These are phyloP conservation scores for Byssoonygena ceratinophila DNA, from an alignment of 2,329 filamentous ascomycete species.

Conservation along the genomic window DNA sequence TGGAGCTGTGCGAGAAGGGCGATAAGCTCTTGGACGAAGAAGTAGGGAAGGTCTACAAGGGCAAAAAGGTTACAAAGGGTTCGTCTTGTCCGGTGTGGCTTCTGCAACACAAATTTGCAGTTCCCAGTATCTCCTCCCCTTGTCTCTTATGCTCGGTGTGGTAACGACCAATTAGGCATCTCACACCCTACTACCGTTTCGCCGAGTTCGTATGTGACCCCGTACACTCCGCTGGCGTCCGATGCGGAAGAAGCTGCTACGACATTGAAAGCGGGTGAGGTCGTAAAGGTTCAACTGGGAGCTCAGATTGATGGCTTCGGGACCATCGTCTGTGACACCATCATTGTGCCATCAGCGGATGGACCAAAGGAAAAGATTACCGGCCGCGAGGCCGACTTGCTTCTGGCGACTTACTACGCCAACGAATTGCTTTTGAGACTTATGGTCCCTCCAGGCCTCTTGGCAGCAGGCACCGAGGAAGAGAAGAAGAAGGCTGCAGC, in stretches of 20 bases:
- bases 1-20: constrained; percentile 88
- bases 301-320: constrained; percentile 97
- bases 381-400: constrained; percentile 71
- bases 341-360: constrained; percentile 58
- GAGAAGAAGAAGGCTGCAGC: constrained; percentile 86
- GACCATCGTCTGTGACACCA: constrained; percentile 88
- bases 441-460: constrained; percentile 79
- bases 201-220: constrained; percentile 85
- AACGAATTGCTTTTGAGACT: constrained; percentile 89
- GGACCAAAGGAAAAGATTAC: constrained; percentile 55
- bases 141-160: constrained; percentile 3
- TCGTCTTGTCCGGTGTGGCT: constrained; percentile 23
- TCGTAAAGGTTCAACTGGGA: constrained; percentile 96
- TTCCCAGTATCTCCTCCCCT: neutral
- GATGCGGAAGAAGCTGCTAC: constrained; percentile 74
- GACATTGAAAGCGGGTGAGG: constrained; percentile 71
- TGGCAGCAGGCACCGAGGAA: constrained; percentile 76
- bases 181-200: constrained; percentile 92
- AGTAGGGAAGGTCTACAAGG: constrained; percentile 90
- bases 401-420: constrained; percentile 85
- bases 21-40: constrained; percentile 93
- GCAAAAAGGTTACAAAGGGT: constrained; percentile 95
- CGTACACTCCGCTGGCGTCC: constrained; percentile 83
- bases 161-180: constrained; percentile 51
- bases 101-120: too few relatives aligned